phyloP scores from a whole-genome alignment of 371 early-diverging fungal genomes.

The Apophysomyces variabilis region DNA sequence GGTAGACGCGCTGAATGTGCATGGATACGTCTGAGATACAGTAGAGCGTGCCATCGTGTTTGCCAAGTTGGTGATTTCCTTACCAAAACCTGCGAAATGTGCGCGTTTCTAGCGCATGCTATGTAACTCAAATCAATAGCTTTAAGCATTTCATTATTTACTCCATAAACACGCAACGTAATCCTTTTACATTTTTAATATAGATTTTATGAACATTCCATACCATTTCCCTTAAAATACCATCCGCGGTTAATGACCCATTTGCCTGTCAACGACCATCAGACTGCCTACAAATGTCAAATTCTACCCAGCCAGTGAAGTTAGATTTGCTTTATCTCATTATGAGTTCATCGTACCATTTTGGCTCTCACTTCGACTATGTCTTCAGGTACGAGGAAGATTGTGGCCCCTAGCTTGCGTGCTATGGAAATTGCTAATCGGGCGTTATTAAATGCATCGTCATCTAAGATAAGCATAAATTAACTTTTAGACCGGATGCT shows the following conservation, averaged over 20 bases:
- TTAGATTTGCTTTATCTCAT: background rate
- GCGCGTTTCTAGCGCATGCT: no score
- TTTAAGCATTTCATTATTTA: no score
- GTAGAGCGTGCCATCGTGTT: no score
- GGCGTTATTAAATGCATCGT: conserved; percentile 85
- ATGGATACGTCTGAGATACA: no score
- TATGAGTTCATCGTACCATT: conserved; percentile 56
- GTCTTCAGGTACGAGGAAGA: conserved; percentile 95
- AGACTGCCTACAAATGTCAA: conserved; percentile 90
- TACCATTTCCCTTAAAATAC: no score
- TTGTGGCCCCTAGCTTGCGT: conserved; percentile 94
- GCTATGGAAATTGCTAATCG: conserved; percentile 95
- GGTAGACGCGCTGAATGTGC: no score
- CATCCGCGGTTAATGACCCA: background rate
- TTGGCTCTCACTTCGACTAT: conserved; percentile 91
- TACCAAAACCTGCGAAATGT: no score
- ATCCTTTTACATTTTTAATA: no score
- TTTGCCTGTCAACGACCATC: conserved; percentile 72
- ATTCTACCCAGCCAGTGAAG: conserved; percentile 53
- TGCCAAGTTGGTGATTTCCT: no score
- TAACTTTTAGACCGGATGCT: conserved; percentile 5
- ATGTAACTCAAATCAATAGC: no score
- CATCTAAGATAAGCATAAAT: conserved; percentile 48
- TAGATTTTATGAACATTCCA: no score
- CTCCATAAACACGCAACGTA: no score